Evolutionary conservation across 2,329 filamentous ascomycete genomes (phyloP).

Genomic region (Rhytidhysteron rufulum): DNA sequence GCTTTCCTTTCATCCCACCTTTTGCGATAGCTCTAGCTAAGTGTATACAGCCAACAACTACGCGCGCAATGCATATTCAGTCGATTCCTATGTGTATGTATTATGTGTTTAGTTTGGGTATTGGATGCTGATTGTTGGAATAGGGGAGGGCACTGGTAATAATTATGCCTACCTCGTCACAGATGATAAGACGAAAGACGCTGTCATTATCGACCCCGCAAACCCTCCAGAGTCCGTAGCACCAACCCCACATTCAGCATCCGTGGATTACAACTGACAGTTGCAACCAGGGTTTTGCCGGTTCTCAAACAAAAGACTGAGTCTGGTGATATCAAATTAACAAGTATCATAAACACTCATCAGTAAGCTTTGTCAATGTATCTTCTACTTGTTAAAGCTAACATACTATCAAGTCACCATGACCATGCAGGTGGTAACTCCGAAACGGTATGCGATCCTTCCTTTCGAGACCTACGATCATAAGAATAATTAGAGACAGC

Average conservation of each 20-base stretch:
- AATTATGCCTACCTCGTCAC: slow-evolving; percentile 73
- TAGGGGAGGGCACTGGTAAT: slow-evolving; percentile 73
- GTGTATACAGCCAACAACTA: slow-evolving; percentile 19
- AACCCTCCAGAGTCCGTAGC: slow-evolving; percentile 67
- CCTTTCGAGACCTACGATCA: background rate
- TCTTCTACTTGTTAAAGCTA: background rate
- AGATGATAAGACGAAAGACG: slow-evolving; percentile 48
- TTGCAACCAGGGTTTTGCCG: slow-evolving; percentile 58
- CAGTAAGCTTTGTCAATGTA: slow-evolving; percentile 60
- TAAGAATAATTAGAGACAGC: too few species aligned
- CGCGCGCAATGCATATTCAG: slow-evolving; percentile 74
- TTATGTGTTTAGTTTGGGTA: slow-evolving; percentile 3
- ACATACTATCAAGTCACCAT: slow-evolving; percentile 62
- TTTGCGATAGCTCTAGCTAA: slow-evolving; percentile 21
- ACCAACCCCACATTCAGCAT: background rate
- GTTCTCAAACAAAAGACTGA: slow-evolving; percentile 70
- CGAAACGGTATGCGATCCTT: slow-evolving; percentile 57
- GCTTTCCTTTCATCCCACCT: background rate
- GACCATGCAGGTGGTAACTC: slow-evolving; percentile 93
- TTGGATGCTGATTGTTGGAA: background rate
- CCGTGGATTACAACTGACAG: background rate
- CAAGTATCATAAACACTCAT: slow-evolving; percentile 91
- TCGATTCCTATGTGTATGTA: slow-evolving; percentile 81
- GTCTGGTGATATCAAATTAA: slow-evolving; percentile 72
- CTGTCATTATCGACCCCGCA: slow-evolving; percentile 71